Percentiles rank a stretch among this genome's conserved stretches.
Conservation (phyloP, 805 yeast species). For the Ogataea salicorniae region DNA sequence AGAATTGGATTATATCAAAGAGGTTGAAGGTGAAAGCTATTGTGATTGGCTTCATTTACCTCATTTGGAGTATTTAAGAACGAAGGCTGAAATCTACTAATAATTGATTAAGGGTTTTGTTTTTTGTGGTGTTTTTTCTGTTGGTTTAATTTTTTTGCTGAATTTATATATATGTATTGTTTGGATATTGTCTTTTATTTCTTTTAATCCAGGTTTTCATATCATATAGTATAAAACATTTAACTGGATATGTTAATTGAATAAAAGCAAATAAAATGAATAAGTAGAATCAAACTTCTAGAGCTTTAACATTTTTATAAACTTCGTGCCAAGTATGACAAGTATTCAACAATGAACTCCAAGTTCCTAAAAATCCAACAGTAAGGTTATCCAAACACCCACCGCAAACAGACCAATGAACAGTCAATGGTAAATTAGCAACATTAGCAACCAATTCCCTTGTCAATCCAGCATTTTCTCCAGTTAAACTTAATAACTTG, state of each 20-base stretch:
- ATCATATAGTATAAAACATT: not conserved
- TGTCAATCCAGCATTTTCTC: conserved; percentile 9
- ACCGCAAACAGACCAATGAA: conserved; percentile 33
- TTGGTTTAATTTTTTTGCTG: not conserved
- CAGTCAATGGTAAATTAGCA: conserved; percentile 33
- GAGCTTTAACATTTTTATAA: conserved; percentile 7
- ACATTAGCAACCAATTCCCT: conserved; percentile 25
- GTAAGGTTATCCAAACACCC: conserved; percentile 29
- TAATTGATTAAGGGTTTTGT: not conserved
- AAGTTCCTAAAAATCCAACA: conserved; percentile 34
- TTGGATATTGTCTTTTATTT: no score
- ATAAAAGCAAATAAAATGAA: conserved; percentile 2
- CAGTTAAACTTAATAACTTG: conserved; percentile 3
- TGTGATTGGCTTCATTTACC: conserved; percentile 33
- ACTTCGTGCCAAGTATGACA: conserved; percentile 19
- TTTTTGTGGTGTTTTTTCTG: not conserved
- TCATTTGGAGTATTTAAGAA: conserved; percentile 31
- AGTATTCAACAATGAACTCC: conserved; percentile 22
- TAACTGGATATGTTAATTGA: not conserved
- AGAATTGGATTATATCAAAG: conserved; percentile 25
- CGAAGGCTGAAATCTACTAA: conserved; percentile 2
- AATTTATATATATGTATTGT: no score
- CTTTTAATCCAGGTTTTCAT: no score
- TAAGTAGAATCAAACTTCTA: conserved; percentile 3
- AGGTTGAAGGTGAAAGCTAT: conserved; percentile 21